phyloP scores from a whole-genome alignment of 1,284 basidiomycete genomes.

The Meira miltonrushii region DNA sequence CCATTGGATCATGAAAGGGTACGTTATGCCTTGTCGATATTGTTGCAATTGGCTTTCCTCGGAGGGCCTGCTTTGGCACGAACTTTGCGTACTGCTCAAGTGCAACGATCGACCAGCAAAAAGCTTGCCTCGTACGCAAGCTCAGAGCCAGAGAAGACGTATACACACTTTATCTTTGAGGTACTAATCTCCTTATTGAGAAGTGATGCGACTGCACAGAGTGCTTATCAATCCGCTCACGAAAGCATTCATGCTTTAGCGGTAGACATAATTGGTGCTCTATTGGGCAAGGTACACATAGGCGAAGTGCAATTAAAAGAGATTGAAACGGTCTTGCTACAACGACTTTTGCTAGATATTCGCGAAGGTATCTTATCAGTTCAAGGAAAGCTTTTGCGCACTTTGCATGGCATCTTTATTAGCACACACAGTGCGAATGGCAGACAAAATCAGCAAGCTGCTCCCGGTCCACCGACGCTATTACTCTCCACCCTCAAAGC shows the following conservation, averaged over 20 bases:
- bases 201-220: conserved; percentile 3
- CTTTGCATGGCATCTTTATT: conserved; percentile 68
- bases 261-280: conserved; percentile 73
- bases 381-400: conserved; percentile 77
- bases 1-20: conserved; percentile 72
- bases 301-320: conserved; percentile 60
- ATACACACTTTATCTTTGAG: conserved; percentile 16
- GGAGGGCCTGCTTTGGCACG: conserved; percentile 76
- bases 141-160: background rate
- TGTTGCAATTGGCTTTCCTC: conserved; percentile 73
- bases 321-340: conserved; percentile 63
- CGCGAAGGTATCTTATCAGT: conserved; percentile 53
- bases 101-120: background rate
- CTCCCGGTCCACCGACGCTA: conserved; percentile 55
- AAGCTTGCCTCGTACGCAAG: background rate
- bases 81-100: conserved; percentile 14
- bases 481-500: conserved; percentile 73
- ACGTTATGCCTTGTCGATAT: conserved; percentile 64
- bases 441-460: conserved; percentile 5
- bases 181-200: conserved; percentile 15
- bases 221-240: background rate
- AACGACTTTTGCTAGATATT: conserved; percentile 70
- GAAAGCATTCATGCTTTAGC: conserved; percentile 63
- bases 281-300: conserved; percentile 74
- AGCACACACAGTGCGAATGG: conserved; percentile 1